A percentile compares a stretch with the other conserved stretches of the same genome.
Conservation (phyloP, 2,329 filamentous ascomycete species). For the Shiraia sp. region DNA sequence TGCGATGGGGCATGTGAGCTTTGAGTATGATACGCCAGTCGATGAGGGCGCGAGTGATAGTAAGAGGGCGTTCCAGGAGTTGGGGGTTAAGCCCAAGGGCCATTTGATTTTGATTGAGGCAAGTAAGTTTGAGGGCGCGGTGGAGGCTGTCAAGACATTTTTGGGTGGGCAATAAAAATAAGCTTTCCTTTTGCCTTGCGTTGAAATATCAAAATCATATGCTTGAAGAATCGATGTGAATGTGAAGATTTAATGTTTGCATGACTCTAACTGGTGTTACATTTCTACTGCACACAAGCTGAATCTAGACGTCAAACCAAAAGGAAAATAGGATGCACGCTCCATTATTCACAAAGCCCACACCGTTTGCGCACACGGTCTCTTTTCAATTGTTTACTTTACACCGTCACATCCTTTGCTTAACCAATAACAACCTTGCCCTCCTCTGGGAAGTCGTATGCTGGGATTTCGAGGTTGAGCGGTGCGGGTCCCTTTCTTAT, state of each 20-base stretch:
- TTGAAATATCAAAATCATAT: no score
- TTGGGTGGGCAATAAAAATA: slow-evolving; percentile 50
- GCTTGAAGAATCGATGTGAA: neutral
- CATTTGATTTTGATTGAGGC: slow-evolving; percentile 87
- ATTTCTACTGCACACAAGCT: slow-evolving; percentile 40
- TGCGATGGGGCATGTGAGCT: slow-evolving; percentile 70
- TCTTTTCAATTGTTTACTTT: slow-evolving; percentile 5
- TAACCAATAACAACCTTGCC: slow-evolving; percentile 92
- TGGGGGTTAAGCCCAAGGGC: slow-evolving; percentile 83
- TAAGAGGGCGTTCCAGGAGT: slow-evolving; percentile 91
- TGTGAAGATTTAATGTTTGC: neutral
- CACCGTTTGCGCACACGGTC: slow-evolving; percentile 6
- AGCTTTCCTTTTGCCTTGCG: no score
- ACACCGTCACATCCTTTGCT: slow-evolving; percentile 18
- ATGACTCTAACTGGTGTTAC: slow-evolving; percentile 44
- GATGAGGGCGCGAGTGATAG: slow-evolving; percentile 84
- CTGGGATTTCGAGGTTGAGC: slow-evolving; percentile 93
- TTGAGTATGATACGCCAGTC: slow-evolving; percentile 75
- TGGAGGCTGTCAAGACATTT: slow-evolving; percentile 77
- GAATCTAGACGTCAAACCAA: slow-evolving; percentile 37
- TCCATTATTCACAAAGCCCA: slow-evolving; percentile 38
- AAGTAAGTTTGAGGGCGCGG: slow-evolving; percentile 72
- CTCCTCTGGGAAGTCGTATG: slow-evolving; percentile 91
- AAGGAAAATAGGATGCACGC: slow-evolving; percentile 30
- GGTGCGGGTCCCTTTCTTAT: slow-evolving; percentile 97